These are phyloP conservation scores for Paraphoma chrysanthemicola DNA, from an alignment of 2,329 filamentous ascomycete genomes.

Conservation along the genomic window DNA sequence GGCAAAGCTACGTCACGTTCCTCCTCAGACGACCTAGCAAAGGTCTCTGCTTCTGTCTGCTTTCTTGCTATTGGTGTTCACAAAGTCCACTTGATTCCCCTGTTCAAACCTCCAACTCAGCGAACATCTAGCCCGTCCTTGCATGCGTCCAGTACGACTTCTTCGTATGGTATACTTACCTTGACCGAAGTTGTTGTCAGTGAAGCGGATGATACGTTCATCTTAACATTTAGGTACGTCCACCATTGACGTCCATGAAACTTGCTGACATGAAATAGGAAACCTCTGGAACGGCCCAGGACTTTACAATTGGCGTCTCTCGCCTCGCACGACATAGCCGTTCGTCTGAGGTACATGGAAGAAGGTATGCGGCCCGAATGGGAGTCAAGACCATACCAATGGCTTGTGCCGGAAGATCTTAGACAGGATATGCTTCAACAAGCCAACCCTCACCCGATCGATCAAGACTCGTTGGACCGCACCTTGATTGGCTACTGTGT, in stretches of 20 bases:
- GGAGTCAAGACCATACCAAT: slow-evolving; percentile 67
- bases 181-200: slow-evolving; percentile 66
- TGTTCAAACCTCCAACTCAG: slow-evolving; percentile 63
- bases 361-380: slow-evolving; percentile 71
- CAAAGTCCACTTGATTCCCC: slow-evolving; percentile 72
- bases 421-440: slow-evolving; percentile 44
- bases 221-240: slow-evolving; percentile 66
- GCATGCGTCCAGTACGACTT: slow-evolving; percentile 57
- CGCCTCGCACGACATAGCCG: slow-evolving; percentile 69
- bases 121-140: slow-evolving; percentile 63
- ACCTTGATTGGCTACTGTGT: slow-evolving; percentile 74
- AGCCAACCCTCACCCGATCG: slow-evolving; percentile 60
- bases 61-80: slow-evolving; percentile 74
- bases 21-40: slow-evolving; percentile 71
- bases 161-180: slow-evolving; percentile 69
- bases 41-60: slow-evolving; percentile 69
- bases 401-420: slow-evolving; percentile 63
- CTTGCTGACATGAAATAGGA: slow-evolving; percentile 39
- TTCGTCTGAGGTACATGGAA: slow-evolving; percentile 66
- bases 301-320: slow-evolving; percentile 69
- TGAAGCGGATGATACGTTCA: slow-evolving; percentile 70
- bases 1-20: slow-evolving; percentile 63
- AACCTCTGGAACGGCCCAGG: slow-evolving; percentile 63
- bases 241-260: not conserved
- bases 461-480: slow-evolving; percentile 67